Evolutionary conservation across 306 rosid genomes (phyloP).

Genomic region (Carpinus viminea): DNA sequence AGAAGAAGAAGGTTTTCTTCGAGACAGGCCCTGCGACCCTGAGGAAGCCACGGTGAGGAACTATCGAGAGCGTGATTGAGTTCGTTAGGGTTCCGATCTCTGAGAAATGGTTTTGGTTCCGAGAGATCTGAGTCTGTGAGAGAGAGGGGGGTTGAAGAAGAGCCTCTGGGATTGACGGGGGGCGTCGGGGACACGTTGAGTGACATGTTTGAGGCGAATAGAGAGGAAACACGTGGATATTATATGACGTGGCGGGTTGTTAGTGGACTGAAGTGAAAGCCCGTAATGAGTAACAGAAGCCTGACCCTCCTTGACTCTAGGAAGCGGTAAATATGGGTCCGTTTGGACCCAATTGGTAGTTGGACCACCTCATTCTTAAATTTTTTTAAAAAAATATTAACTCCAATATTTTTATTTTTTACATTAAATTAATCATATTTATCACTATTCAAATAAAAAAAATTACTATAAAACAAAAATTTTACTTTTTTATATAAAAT

Average conservation of each 20-base stretch:
- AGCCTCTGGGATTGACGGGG: background rate
- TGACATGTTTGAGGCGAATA: conserved; percentile 38
- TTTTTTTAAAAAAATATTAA: too few species aligned
- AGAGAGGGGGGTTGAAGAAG: background rate
- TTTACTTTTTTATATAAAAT: too few species aligned
- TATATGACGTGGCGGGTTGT: conserved; percentile 36
- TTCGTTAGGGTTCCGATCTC: conserved; percentile 15
- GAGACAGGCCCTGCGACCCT: conserved; percentile 65
- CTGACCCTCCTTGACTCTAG: too few species aligned
- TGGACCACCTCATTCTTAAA: too few species aligned
- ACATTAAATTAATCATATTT: too few species aligned
- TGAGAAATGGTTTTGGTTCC: background rate
- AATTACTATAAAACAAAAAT: too few species aligned
- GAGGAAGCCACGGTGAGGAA: conserved; percentile 90
- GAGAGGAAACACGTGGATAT: background rate
- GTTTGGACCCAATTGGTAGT: too few species aligned
- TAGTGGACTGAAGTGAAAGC: conserved; percentile 26
- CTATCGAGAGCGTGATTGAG: conserved; percentile 10
- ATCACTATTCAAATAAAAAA: too few species aligned
- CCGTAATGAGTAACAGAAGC: too few species aligned
- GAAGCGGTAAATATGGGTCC: too few species aligned
- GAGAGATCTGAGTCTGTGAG: background rate
- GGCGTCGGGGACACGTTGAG: conserved; percentile 29
- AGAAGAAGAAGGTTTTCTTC: conserved; percentile 71
- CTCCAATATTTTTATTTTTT: too few species aligned